Base-by-base conservation (phyloP, 2,329 filamentous ascomycete genomes). In the Clonostachys rhizophaga region DNA sequence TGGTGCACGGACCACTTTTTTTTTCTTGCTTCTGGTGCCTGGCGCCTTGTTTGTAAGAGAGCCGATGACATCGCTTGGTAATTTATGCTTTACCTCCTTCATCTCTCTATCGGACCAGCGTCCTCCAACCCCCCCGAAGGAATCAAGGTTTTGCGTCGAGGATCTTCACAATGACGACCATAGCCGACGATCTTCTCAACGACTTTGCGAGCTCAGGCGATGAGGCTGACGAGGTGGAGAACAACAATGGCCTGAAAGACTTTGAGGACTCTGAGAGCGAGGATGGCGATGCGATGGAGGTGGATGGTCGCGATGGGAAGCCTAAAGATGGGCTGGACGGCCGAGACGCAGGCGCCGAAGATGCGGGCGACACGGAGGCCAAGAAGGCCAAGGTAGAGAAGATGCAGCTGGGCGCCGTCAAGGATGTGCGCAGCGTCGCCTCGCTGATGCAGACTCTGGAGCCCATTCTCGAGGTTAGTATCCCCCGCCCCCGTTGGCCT, bases 161-260 rank as follows among this genome's bases (percentile, higher is more conserved):
- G 30, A 16, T 44, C 24, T 53, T 48, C 59, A 66, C 51, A 45
- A 95, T 96, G 91, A 90, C 92, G 64, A 95, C 90, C 41, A 79
- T 95, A 53, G 92, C 89, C 52, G 91, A 97, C 60, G 92, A 97
- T 65, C 80, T 99, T 11, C 77, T 97, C 57, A 89, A 94, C 60
- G 89, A 95, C 47, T 69, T 70, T 48, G 67, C 62, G 9, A 66
- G 61, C 61, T 89, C 84, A 6, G 90, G 84, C 45, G 89, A 89
- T 45, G 89, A 94, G 57, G 81, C 78, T 36, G 85, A 86, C 51
- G 81, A 82, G 35, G 74, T 81, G 34, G 74, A 77, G 42, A 73
- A 79, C 48, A 71, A 77, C 53, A 62, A 65, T 50, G 61, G 69
- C 44, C 81, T 82, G 68, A 76, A 83, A 40, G 69, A 84, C 42